Evolutionary conservation across 1,139 yeast species (phyloP).

Genomic region (Lodderomyces theae): DNA sequence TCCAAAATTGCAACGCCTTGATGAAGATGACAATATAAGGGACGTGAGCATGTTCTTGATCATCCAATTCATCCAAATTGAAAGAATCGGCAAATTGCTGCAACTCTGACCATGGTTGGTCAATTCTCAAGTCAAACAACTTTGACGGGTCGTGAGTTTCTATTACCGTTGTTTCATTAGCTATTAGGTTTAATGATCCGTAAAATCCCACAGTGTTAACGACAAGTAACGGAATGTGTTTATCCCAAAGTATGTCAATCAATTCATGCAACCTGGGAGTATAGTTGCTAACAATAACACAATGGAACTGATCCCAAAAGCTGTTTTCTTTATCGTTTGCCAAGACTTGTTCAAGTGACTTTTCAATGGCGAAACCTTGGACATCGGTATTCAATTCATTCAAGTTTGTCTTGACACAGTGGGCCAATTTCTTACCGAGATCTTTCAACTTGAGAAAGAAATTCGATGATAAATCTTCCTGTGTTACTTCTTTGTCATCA

Average conservation of each 20-base stretch:
- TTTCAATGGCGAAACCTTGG: slow-evolving; percentile 31
- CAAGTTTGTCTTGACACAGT: slow-evolving; percentile 39
- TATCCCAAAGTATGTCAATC: slow-evolving; percentile 40
- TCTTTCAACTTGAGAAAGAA: slow-evolving; percentile 56
- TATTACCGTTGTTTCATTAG: slow-evolving; percentile 56
- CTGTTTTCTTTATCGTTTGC: slow-evolving; percentile 16
- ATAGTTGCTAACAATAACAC: slow-evolving; percentile 50
- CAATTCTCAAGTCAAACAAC: slow-evolving; percentile 67
- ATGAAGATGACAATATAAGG: slow-evolving; percentile 72
- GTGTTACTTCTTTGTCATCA: slow-evolving; percentile 42
- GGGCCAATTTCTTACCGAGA: slow-evolving; percentile 43
- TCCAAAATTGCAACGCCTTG: slow-evolving; percentile 52
- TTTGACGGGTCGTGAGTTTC: slow-evolving; percentile 74
- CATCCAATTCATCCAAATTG: slow-evolving; percentile 45
- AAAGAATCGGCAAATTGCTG: slow-evolving; percentile 48
- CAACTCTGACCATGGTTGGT: slow-evolving; percentile 76
- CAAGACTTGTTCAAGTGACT: slow-evolving; percentile 20
- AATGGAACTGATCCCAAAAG: slow-evolving; percentile 52
- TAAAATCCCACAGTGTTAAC: slow-evolving; percentile 62
- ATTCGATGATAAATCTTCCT: slow-evolving; percentile 51
- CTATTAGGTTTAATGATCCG: slow-evolving; percentile 57
- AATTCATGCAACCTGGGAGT: slow-evolving; percentile 18
- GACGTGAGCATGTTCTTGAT: slow-evolving; percentile 60
- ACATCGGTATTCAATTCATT: slow-evolving; percentile 64
- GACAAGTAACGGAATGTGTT: slow-evolving; percentile 52